Evolutionary conservation across 2,329 filamentous ascomycete species (phyloP), one percentile per base, ranked within the genome.

Genomic region (Pseudocercospora pini-densiflorae): DNA sequence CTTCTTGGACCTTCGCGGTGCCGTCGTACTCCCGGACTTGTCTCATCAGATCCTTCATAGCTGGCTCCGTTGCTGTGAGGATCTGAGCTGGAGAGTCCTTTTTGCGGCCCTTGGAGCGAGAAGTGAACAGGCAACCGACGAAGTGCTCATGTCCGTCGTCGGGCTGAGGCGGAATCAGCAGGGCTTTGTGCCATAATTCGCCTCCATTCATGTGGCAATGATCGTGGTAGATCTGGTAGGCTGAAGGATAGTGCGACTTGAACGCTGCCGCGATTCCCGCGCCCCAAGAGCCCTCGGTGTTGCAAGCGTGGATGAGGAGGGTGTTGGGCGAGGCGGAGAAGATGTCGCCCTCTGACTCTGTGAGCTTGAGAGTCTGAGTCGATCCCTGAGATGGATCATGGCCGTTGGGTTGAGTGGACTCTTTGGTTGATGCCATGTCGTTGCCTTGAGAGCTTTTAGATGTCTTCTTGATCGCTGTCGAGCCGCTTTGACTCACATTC

Each of bases 91-190:
- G 77, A 0, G 77, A 65, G 63, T 84, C 83, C 27, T 79, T 82
- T 5, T 67, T 74, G 49, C 74, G 77, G 0, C 87, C 87, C 65
- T 81, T 85, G 1, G 77, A 76, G 2, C 76, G 73, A 2, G 85
- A 87, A 0, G 87, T 89, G 68, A 89, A 89, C 0, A 89, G 75
- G 68, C 87, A 89, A 0, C 85, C 83, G 27, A 89, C 81, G 81
- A 84, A 89, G 63, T 87, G 85, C 12, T 65, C 40, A 5, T 55
- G 21, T 29, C 76, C 75, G 23, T 59, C 62, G 5, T 19, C 59
- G 2, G 24, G 5, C 19, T 81, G 79, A 0, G 86, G 86, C 3
- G 84, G 80, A 27, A 89, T 88, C 1, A 89, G 75, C 0, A 87
- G 78, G 2, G 83, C 80, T 0, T 82, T 86, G 1, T 85, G 86